Base-by-base conservation (phyloP, 176 grass and related monocot species). In the Chloris gayana region DNA sequence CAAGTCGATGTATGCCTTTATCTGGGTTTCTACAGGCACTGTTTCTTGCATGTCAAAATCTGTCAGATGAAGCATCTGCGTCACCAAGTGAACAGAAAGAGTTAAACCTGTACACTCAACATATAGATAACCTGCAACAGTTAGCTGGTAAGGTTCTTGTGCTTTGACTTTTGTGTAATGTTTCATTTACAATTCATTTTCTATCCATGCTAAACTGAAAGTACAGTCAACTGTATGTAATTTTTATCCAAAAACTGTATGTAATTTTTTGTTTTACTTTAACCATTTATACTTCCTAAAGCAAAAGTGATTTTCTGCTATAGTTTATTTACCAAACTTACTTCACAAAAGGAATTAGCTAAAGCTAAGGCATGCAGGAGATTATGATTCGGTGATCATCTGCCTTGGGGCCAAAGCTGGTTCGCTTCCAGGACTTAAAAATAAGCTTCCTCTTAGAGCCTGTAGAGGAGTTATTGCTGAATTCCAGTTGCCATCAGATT, bases 351-450 rank as follows among this genome's bases (percentile, higher is more conserved):
- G 1, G 50, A 27, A 6, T 64, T 29, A 61, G 58, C 18, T 11
- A 27, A 44, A 14, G 30, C 33, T 75, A 74, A 81, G 47, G 32
- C 26, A 51, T 82, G 69, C 90, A 98, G 92, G 86, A 30, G 85
- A 93, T 80, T 98, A 98, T 88, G 90, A 98, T 86, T 77, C 90
- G 6, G 79, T 93, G 41, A 91, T 98, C 73, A 80, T 98, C 41
- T 98, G 96, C 73, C 88, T 98, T 79, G 96, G 96, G 74, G 92
- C 83, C 75, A 93, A 91, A 76, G 90, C 79, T 62, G 31, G 67
- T 9, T 82, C 70, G 29, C 90, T 98, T 83, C 92, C 88, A 70
- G 90, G 94, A 75, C 88, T 98, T 35, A 78, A 63, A 82, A 91
- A 91, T 84, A 98, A 95, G 76, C 77, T 98, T 17, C 96, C 90